Percentiles rank a stretch among this genome's conserved stretches.
phyloP scores from a whole-genome alignment of 768 basidiomycete genomes.

The Symmetrospora coprosmae region DNA sequence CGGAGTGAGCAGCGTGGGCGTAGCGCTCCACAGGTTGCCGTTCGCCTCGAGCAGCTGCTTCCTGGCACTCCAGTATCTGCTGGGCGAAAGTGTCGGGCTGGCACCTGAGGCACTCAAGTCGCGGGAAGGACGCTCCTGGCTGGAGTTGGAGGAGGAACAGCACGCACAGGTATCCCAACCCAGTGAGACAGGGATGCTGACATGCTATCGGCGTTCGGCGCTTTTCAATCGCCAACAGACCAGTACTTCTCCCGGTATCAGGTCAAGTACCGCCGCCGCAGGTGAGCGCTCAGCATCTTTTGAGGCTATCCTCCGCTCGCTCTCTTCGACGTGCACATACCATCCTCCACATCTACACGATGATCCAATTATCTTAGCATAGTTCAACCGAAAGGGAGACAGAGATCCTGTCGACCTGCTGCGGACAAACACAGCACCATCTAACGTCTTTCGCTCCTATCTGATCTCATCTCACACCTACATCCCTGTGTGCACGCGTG shows the following conservation, averaged over 20 bases:
- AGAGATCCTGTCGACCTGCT: background rate
- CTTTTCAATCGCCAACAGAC: constrained; percentile 7
- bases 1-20: no score
- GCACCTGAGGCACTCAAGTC: no score
- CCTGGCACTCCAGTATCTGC: no score
- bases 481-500: background rate
- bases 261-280: constrained; percentile 88
- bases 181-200: no score
- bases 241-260: constrained; percentile 52
- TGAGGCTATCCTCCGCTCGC: background rate
- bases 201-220: no score
- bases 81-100: no score
- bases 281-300: constrained; percentile 4
- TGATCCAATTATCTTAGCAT: constrained; percentile 24
- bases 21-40: no score
- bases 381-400: constrained; percentile 21
- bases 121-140: no score
- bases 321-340: background rate
- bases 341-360: background rate
- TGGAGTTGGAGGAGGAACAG: no score
- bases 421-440: background rate
- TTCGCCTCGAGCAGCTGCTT: no score
- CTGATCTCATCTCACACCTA: constrained; percentile 10
- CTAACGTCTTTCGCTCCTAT: constrained; percentile 27
- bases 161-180: no score